These are phyloP conservation scores for Solanum clarkiae DNA, from an alignment of 257 asterid genomes.

Conservation along the genomic window DNA sequence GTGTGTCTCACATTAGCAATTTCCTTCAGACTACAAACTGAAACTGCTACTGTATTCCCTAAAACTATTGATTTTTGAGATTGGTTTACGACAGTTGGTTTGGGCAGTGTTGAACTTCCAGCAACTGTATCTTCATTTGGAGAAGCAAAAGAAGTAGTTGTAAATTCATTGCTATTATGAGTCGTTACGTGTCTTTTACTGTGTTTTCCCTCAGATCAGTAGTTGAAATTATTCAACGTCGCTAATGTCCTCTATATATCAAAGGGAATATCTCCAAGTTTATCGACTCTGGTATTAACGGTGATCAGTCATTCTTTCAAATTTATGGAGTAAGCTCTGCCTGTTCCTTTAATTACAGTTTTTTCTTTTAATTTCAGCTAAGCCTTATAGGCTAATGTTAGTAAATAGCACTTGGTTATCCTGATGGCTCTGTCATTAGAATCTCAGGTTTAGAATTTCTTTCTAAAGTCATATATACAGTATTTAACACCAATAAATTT, in stretches of 20 bases:
- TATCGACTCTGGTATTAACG: background rate
- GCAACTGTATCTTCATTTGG: conserved; percentile 26
- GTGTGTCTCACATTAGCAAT: conserved; percentile 47
- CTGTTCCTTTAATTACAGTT: background rate
- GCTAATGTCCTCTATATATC: background rate
- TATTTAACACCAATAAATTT: background rate
- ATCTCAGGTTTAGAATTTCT: background rate
- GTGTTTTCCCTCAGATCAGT: background rate
- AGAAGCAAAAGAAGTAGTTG: conserved; percentile 30
- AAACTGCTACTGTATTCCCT: conserved; percentile 38
- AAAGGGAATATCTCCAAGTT: background rate
- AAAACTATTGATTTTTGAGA: conserved; percentile 60
- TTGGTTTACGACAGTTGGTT: conserved; percentile 53
- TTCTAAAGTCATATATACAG: background rate
- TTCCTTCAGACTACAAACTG: conserved; percentile 56
- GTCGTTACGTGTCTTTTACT: background rate
- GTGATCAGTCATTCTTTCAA: background rate
- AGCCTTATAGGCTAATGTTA: background rate
- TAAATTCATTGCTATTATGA: background rate
- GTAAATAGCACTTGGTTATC: background rate
- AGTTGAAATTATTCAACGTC: background rate
- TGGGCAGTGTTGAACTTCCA: conserved; percentile 66
- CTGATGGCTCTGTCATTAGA: background rate
- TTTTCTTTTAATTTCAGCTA: background rate
- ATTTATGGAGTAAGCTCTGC: background rate